phyloP scores from a whole-genome alignment of 257 asterid species.

The Forsythia viridissima region DNA sequence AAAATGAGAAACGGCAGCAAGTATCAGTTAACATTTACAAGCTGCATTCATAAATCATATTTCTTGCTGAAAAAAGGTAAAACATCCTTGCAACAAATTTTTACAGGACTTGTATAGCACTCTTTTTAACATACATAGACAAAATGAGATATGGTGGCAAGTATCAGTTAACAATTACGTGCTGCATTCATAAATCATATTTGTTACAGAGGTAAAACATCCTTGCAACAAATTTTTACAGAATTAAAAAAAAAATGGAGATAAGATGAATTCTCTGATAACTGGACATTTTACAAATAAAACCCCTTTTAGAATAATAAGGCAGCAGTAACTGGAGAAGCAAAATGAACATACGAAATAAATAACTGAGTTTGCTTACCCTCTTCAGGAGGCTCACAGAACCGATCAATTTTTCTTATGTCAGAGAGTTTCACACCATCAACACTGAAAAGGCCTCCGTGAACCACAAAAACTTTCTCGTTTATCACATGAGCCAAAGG shows the following conservation, averaged over 20 bases:
- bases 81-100: background rate
- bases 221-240: background rate
- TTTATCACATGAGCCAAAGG: constrained; percentile 95
- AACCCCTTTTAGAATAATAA: background rate
- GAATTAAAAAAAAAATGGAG: background rate
- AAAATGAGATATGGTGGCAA: background rate
- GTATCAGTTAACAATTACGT: background rate
- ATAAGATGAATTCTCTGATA: background rate
- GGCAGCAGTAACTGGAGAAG: background rate
- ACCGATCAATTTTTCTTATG: constrained; percentile 81
- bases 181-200: background rate
- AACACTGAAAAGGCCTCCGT: constrained; percentile 97
- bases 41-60: background rate
- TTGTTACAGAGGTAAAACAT: background rate
- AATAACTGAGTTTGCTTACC: constrained; percentile 52
- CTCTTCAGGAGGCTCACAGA: constrained; percentile 99
- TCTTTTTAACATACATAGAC: background rate
- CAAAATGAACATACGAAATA: background rate
- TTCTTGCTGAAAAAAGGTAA: background rate
- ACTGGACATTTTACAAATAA: background rate
- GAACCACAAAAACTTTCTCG: constrained; percentile 83
- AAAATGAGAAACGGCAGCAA: background rate
- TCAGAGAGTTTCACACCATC: constrained; percentile 98
- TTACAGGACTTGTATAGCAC: background rate
- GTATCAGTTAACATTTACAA: background rate